A percentile compares a stretch with the other conserved stretches of the same genome.
Evolutionary conservation across 75 land plant species (phyloP).

Genomic region (Selaginella tamariscina): DNA sequence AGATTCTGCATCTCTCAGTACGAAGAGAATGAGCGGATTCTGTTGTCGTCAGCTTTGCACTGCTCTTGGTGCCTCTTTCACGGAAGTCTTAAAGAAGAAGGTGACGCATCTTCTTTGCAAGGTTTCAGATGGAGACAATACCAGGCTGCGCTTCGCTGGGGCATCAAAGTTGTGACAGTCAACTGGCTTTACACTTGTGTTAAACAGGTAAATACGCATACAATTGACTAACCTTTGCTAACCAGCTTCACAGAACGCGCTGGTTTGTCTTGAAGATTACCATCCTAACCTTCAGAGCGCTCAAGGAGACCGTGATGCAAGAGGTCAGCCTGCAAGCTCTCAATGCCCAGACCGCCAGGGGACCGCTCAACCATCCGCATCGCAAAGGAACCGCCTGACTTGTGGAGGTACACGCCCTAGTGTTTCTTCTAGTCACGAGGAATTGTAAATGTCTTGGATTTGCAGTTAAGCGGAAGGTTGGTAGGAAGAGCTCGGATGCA

Average conservation of each 20-base stretch:
- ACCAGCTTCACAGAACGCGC: neutral
- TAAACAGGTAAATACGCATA: conserved; percentile 36
- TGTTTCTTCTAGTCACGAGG: too few relatives aligned
- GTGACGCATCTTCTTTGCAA: conserved; percentile 89
- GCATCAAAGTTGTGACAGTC: conserved; percentile 47
- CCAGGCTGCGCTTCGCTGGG: conserved; percentile 60
- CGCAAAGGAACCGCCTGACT: too few relatives aligned
- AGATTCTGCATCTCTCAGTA: conserved; percentile 84
- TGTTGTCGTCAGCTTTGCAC: conserved; percentile 61
- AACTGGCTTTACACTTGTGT: conserved; percentile 85
- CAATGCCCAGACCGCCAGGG: too few relatives aligned
- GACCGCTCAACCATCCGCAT: too few relatives aligned
- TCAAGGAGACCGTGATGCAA: too few relatives aligned
- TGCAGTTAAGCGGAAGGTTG: neutral
- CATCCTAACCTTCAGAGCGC: conserved; percentile 49
- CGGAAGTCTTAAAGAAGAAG: conserved; percentile 44
- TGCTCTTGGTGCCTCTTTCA: conserved; percentile 62
- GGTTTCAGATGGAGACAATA: conserved; percentile 58
- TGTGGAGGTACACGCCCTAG: too few relatives aligned
- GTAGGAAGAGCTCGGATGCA: neutral
- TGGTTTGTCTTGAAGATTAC: neutral
- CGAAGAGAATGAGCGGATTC: conserved; percentile 57
- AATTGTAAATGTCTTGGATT: too few relatives aligned
- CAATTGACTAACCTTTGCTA: neutral
- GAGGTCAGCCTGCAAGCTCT: too few relatives aligned